Evolutionary conservation across 495 filamentous ascomycete species (phyloP).

Genomic region (Tricharina praecox): DNA sequence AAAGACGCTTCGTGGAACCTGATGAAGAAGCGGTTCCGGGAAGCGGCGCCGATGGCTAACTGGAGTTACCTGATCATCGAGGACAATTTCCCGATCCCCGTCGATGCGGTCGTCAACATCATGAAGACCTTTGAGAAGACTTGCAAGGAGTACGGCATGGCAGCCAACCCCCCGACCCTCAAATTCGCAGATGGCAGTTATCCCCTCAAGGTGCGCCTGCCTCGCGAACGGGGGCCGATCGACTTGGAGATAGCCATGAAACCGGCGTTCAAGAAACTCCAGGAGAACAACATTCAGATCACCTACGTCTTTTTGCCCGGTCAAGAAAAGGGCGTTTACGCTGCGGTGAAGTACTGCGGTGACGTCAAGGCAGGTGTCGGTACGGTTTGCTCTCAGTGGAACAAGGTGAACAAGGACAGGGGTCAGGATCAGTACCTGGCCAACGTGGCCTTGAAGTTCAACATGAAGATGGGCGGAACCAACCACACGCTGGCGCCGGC

Average conservation of each 20-base stretch:
- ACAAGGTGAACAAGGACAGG: conserved; percentile 17
- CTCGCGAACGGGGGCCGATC: conserved; percentile 7
- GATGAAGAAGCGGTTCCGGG: conserved; percentile 12
- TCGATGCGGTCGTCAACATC: not conserved
- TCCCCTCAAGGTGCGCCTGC: conserved; percentile 40
- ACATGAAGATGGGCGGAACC: conserved; percentile 65
- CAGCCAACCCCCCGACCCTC: not conserved
- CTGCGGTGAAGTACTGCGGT: conserved; percentile 20
- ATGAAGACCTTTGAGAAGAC: conserved; percentile 7
- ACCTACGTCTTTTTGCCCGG: conserved; percentile 17
- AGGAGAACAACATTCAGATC: conserved; percentile 43
- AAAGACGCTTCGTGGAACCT: conserved; percentile 21
- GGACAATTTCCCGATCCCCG: not conserved
- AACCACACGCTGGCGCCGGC: conserved; percentile 45
- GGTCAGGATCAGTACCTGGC: conserved; percentile 21
- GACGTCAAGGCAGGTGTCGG: conserved; percentile 21
- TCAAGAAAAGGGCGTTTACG: conserved; percentile 20
- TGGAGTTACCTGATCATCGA: not conserved
- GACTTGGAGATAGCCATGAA: conserved; percentile 13
- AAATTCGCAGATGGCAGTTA: conserved; percentile 51
- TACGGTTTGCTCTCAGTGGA: conserved; percentile 21
- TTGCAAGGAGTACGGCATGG: conserved; percentile 15
- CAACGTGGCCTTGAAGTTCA: conserved; percentile 36
- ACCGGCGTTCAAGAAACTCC: conserved; percentile 20
- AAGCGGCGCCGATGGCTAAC: conserved; percentile 3